Conservation (phyloP, 805 yeast species). For the Starmerella vaccinii region DNA sequence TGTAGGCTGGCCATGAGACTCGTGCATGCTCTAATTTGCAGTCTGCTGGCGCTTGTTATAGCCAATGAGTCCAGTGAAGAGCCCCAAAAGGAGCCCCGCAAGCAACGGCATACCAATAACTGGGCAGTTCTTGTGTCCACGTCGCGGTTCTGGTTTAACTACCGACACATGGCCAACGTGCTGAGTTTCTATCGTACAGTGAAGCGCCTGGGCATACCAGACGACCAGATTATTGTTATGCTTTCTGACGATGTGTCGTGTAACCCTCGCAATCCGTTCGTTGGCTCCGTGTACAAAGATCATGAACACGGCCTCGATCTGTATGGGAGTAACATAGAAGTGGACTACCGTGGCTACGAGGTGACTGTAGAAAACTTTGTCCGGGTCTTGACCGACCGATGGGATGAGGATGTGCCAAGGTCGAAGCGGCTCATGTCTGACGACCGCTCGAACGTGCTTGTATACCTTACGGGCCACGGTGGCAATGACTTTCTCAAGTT, state of each 20-base stretch:
- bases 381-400: constrained; percentile 84
- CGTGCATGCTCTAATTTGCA: neutral
- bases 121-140: constrained; percentile 92
- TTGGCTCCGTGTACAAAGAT: constrained; percentile 91
- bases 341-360: constrained; percentile 94
- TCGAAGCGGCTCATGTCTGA: constrained; percentile 85
- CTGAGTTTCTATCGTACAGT: constrained; percentile 91
- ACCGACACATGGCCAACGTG: constrained; percentile 94
- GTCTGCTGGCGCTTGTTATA: neutral
- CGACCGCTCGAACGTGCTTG: constrained; percentile 85
- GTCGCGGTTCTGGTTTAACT: constrained; percentile 96
- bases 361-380: constrained; percentile 95
- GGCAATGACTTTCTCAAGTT: constrained; percentile 95
- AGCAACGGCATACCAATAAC: constrained; percentile 44
- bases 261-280: constrained; percentile 89
- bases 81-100: constrained; percentile 3
- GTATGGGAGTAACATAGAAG: constrained; percentile 90
- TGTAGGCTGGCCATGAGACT: constrained; percentile 27
- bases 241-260: constrained; percentile 95
- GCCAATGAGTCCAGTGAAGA: neutral
- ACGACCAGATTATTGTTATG: constrained; percentile 93
- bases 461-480: constrained; percentile 97
- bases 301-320: constrained; percentile 84
- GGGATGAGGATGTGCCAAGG: constrained; percentile 90
- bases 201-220: constrained; percentile 92